phyloP scores from a whole-genome alignment of 345 rosid species.

The Mallotus nudiflorus region DNA sequence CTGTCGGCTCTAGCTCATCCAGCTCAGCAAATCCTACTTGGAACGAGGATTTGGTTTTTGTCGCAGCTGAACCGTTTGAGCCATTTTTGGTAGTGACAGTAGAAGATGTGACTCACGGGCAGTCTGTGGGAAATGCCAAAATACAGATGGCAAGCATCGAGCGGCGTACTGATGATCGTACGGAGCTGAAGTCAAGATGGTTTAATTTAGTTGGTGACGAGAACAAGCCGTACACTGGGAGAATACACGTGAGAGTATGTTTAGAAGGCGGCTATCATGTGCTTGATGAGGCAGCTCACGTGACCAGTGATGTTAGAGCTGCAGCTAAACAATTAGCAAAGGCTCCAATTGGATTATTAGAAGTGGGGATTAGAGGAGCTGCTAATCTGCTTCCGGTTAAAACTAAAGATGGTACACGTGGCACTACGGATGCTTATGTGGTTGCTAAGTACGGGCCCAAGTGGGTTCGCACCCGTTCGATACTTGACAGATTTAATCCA shows the following conservation, averaged over 20 bases:
- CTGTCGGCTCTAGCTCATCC: constrained; percentile 47
- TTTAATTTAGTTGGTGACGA: constrained; percentile 75
- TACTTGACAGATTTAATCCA: constrained; percentile 84
- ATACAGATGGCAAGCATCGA: constrained; percentile 72
- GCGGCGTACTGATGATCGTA: constrained; percentile 56
- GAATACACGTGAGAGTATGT: constrained; percentile 73
- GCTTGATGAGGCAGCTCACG: constrained; percentile 90
- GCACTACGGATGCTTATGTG: constrained; percentile 83
- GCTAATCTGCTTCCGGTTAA: constrained; percentile 75
- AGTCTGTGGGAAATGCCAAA: constrained; percentile 60
- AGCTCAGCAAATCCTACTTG: constrained; percentile 71
- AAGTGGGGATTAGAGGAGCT: constrained; percentile 86
- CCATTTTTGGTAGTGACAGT: constrained; percentile 71
- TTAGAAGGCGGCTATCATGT: constrained; percentile 94
- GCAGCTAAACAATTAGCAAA: constrained; percentile 77
- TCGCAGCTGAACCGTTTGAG: constrained; percentile 93
- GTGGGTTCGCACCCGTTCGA: constrained; percentile 85
- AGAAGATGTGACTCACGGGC: constrained; percentile 59
- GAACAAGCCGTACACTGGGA: constrained; percentile 62
- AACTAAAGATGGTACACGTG: constrained; percentile 84
- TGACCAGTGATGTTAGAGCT: constrained; percentile 86
- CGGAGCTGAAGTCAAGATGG: constrained; percentile 73
- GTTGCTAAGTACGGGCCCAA: constrained; percentile 92
- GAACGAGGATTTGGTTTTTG: constrained; percentile 92
- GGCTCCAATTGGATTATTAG: constrained; percentile 78